Conservation (phyloP, 2,329 filamentous ascomycete genomes). For the Penicillium sumatraense region DNA sequence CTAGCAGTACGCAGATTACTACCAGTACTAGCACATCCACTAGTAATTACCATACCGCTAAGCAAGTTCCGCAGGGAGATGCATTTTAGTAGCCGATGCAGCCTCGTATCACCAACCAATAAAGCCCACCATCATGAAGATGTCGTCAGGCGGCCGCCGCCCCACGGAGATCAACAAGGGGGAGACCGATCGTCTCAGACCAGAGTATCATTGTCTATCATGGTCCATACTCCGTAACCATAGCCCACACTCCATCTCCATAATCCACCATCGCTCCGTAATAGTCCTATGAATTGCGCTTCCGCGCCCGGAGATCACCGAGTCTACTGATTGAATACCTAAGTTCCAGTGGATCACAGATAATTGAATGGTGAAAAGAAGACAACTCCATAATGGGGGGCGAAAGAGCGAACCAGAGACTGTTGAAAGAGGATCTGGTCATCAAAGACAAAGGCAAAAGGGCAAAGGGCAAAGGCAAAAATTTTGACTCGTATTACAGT, state of each 20-base stretch:
- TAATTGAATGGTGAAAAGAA: not conserved
- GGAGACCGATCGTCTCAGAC: not conserved
- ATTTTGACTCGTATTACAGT: not conserved
- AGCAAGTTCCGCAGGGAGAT: not conserved
- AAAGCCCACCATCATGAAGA: not conserved
- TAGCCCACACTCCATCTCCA: not conserved
- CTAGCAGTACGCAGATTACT: no score
- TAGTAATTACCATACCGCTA: not conserved
- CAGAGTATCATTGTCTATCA: not conserved
- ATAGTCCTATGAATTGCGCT: not conserved
- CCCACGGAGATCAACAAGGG: constrained; percentile 3
- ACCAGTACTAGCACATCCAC: no score
- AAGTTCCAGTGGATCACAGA: not conserved
- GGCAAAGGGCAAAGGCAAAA: no score
- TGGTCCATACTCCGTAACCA: not conserved
- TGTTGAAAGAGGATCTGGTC: not conserved
- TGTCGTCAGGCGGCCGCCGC: constrained; percentile 4
- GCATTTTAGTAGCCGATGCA: constrained; percentile 3
- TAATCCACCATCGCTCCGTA: not conserved
- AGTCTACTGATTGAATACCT: not conserved
- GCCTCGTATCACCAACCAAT: not conserved
- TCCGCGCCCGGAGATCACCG: not conserved
- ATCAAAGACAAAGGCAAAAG: not conserved
- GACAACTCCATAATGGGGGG: no score
- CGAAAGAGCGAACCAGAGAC: not conserved